These are phyloP conservation scores for Hansfordia pulvinata DNA, from an alignment of 2,329 filamentous ascomycete genomes.

Conservation along the genomic window DNA sequence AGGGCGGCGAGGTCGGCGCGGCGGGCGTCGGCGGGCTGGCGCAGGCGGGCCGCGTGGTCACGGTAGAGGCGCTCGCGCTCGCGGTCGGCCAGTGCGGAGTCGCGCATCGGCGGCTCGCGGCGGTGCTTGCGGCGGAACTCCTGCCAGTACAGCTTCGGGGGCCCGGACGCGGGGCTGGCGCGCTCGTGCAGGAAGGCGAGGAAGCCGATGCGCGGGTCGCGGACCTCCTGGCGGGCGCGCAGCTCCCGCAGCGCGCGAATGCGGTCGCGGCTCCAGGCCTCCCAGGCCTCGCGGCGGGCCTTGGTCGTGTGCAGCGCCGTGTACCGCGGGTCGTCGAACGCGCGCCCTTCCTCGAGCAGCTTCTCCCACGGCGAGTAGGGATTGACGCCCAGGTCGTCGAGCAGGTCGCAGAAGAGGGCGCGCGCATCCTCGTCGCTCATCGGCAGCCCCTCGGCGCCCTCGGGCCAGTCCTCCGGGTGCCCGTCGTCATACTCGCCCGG, in stretches of 20 bases:
- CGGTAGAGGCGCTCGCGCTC: constrained; percentile 71
- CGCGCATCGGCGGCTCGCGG: constrained; percentile 69
- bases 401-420: constrained; percentile 70
- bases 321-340: constrained; percentile 80
- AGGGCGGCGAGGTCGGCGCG: constrained; percentile 57
- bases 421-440: constrained; percentile 65
- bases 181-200: constrained; percentile 67
- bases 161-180: constrained; percentile 68
- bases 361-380: constrained; percentile 91
- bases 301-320: constrained; percentile 72
- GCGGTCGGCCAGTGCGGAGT: constrained; percentile 56
- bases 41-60: constrained; percentile 55
- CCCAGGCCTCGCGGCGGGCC: constrained; percentile 68
- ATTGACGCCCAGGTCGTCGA: constrained; percentile 70
- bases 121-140: constrained; percentile 90
- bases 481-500: constrained; percentile 63
- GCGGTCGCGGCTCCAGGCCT: constrained; percentile 67
- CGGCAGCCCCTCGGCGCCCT: constrained; percentile 56
- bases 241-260: constrained; percentile 61
- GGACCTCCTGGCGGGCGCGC: constrained; percentile 63
- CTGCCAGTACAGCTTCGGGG: constrained; percentile 96
- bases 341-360: constrained; percentile 65
- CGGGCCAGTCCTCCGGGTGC: constrained; percentile 47
- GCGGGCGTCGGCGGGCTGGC: constrained; percentile 49
- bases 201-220: constrained; percentile 73